phyloP scores from a whole-genome alignment of 305 asterid species.

The Fraxinus xanthoxyloides region DNA sequence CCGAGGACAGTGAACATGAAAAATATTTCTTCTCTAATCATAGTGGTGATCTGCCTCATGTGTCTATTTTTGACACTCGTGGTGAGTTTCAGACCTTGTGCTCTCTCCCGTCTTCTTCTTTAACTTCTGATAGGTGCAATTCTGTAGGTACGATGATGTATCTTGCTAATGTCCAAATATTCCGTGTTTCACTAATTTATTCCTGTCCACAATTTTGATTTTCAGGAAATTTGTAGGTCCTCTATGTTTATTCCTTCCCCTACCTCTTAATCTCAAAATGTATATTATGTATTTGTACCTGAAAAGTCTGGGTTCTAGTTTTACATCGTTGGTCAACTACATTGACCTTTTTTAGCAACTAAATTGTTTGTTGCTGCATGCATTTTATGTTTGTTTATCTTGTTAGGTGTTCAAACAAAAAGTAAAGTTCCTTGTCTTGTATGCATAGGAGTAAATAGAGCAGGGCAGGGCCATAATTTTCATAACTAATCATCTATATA shows the following conservation, averaged over 20 bases:
- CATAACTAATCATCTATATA: neutral
- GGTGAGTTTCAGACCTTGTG: slow-evolving; percentile 40
- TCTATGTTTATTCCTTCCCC: neutral
- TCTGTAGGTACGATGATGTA: neutral
- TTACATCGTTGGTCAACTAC: neutral
- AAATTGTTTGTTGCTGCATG: neutral
- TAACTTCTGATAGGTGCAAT: slow-evolving; percentile 11
- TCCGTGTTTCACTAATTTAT: neutral
- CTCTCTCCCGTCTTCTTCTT: slow-evolving; percentile 11
- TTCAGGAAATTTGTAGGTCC: neutral
- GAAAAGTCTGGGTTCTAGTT: neutral
- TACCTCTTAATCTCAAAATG: neutral
- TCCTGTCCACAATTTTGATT: neutral
- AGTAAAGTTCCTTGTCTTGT: neutral
- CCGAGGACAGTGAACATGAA: slow-evolving; percentile 38
- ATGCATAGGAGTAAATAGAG: neutral
- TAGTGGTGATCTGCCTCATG: slow-evolving; percentile 41
- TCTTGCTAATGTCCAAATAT: neutral
- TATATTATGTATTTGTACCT: slow-evolving; percentile 3
- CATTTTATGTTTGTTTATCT: slow-evolving; percentile 4
- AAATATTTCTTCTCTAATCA: slow-evolving; percentile 24
- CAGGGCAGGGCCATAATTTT: neutral
- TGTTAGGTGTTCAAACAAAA: neutral
- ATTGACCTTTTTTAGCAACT: neutral
- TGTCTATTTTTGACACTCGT: slow-evolving; percentile 58